Conservation (phyloP, 345 rosid species). For the Capsella bursapastoris region DNA sequence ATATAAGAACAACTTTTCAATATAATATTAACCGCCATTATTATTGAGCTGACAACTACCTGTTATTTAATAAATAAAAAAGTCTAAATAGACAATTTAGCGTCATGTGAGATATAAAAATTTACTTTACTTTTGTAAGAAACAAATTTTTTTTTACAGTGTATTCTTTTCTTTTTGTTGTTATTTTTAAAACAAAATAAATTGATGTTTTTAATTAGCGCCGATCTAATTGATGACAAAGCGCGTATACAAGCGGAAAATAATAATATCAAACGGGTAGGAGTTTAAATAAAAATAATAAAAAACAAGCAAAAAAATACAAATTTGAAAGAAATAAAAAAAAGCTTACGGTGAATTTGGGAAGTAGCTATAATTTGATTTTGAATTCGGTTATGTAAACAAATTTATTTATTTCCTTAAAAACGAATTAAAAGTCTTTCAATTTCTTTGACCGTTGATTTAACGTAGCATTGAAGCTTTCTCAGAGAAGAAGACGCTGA, state of each 20-base stretch:
- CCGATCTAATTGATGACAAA: no score
- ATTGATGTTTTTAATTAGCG: no score
- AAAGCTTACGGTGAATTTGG: not conserved
- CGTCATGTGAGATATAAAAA: not conserved
- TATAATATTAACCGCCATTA: conserved; percentile 11
- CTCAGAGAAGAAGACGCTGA: conserved; percentile 17
- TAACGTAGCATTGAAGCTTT: conserved; percentile 40
- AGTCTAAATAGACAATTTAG: not conserved
- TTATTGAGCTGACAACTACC: conserved; percentile 6
- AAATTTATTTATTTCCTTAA: conserved; percentile 2
- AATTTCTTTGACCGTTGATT: conserved; percentile 47
- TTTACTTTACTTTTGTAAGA: no score
- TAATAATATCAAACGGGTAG: no score
- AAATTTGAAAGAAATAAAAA: no score
- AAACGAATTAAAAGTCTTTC: conserved; percentile 26
- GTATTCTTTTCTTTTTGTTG: no score
- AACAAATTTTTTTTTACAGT: no score
- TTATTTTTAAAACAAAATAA: no score
- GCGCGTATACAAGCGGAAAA: no score
- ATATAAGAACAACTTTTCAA: not conserved
- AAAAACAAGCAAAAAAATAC: no score
- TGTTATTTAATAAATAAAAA: not conserved
- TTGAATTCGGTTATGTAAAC: conserved; percentile 1
- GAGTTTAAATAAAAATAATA: no score
- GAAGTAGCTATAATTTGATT: conserved; percentile 9